These are phyloP conservation scores for Suillus sp. DNA, from an alignment of 768 basidiomycete species.

Conservation along the genomic window DNA sequence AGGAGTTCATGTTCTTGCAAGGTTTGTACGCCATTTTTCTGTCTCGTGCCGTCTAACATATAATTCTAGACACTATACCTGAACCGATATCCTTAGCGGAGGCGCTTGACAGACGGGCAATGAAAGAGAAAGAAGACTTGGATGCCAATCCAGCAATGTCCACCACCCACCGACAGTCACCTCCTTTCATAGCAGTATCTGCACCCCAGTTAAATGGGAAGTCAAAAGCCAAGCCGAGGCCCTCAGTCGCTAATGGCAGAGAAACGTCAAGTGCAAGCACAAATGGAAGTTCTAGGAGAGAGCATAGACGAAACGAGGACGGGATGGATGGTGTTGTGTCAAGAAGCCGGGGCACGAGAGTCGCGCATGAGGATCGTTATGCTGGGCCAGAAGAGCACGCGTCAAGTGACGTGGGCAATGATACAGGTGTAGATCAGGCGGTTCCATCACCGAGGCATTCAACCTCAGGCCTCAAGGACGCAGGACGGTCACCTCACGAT, in stretches of 20 bases:
- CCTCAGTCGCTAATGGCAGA: constrained; percentile 35
- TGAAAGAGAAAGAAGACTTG: constrained; percentile 55
- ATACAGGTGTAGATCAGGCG: constrained; percentile 22
- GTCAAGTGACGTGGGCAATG: constrained; percentile 25
- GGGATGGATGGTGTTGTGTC: constrained; percentile 25
- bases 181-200: constrained; percentile 25
- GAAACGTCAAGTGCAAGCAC: constrained; percentile 35
- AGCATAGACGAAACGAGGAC: constrained; percentile 22
- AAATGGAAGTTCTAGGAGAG: constrained; percentile 27
- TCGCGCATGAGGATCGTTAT: constrained; percentile 18
- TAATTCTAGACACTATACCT: constrained; percentile 63
- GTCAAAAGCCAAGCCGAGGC: constrained; percentile 40
- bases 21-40: constrained; percentile 38
- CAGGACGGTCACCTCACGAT: constrained; percentile 14
- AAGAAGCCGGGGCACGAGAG: constrained; percentile 36
- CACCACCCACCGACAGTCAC: constrained; percentile 30
- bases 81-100: constrained; percentile 57
- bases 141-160: constrained; percentile 60
- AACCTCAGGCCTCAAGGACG: constrained; percentile 13
- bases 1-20: constrained; percentile 73
- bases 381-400: constrained; percentile 28
- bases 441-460: constrained; percentile 25
- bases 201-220: constrained; percentile 35
- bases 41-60: constrained; percentile 12
- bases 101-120: constrained; percentile 58